These are phyloP conservation scores for Fusarium fracticaudum DNA, from an alignment of 2,329 filamentous ascomycete species.

Conservation along the genomic window DNA sequence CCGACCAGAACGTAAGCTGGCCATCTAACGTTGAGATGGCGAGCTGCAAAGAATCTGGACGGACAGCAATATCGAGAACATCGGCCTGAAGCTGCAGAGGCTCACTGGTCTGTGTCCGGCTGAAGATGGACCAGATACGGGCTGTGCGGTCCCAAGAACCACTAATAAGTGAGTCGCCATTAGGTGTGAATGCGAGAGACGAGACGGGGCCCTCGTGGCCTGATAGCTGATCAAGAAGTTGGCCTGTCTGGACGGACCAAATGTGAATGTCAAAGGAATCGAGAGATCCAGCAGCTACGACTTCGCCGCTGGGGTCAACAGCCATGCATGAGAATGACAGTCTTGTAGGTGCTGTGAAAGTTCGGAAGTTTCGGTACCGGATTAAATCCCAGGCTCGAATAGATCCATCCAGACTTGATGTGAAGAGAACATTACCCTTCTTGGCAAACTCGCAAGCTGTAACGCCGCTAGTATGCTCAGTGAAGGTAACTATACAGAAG, in stretches of 20 bases:
- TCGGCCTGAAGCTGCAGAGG: constrained; percentile 92
- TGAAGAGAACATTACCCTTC: constrained; percentile 95
- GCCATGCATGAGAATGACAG: constrained; percentile 94
- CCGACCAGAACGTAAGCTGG: constrained; percentile 93
- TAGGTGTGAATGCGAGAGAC: constrained; percentile 86
- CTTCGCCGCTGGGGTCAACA: constrained; percentile 96
- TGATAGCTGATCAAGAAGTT: constrained; percentile 87
- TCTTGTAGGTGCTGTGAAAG: constrained; percentile 92
- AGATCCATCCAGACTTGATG: constrained; percentile 92
- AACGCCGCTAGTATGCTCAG: constrained; percentile 93
- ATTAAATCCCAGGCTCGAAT: constrained; percentile 96
- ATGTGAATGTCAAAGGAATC: constrained; percentile 98
- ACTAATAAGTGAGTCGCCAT: constrained; percentile 84
- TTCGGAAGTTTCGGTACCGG: constrained; percentile 95
- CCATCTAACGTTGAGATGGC: constrained; percentile 94
- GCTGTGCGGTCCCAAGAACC: constrained; percentile 98
- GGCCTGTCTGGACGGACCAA: constrained; percentile 98
- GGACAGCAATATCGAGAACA: constrained; percentile 84
- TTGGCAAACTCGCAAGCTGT: constrained; percentile 96
- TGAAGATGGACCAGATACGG: constrained; percentile 95
- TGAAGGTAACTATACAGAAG: constrained; percentile 98
- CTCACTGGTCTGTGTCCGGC: constrained; percentile 92
- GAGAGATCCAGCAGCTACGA: constrained; percentile 92
- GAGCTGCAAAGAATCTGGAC: constrained; percentile 90
- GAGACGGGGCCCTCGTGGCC: constrained; percentile 96